Evolutionary conservation across 345 rosid species (phyloP), one percentile per base, ranked within the genome.

Genomic region (Pistacia integerrima): DNA sequence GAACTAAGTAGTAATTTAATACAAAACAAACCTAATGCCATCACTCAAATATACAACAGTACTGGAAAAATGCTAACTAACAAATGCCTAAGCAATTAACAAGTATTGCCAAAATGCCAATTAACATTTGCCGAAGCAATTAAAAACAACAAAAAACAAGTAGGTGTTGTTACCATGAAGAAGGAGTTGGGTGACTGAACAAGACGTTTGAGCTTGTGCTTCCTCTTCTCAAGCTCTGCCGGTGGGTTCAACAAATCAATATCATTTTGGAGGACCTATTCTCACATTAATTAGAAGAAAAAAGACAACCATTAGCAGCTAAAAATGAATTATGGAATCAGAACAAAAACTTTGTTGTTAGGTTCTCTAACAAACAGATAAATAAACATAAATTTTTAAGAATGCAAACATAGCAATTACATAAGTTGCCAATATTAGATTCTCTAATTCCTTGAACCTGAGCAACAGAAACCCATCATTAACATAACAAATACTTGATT

Each of bases 171-270:
- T 87, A 91, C 92, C 92, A 89, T 88, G 87, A 91, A 91, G 70
- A 88, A 91, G 8, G 93, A 91, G 68, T 91, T 89, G 2, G 95
- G 92, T 0, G 96, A 85, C 56, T 85, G 93, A 59, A 91, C 96
- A 12, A 91, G 89, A 68, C 90, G 96, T 85, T 91, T 91, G 84
- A 89, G 93, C 86, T 91, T 91, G 83, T 91, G 96, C 85, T 91
- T 91, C 85, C 81, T 88, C 90, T 91, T 91, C 88, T 91, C 96
- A 44, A 89, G 87, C 87, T 88, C 92, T 16, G 83, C 91, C 3
- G 93, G 96, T 25, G 93, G 96, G 78, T 91, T 88, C 74, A 89
- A 85, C 81, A 87, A 82, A 79, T 91, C 93, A 63, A 91, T 79
- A 74, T 91, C 93, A 78, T 91, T 91, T 70, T 89, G 92, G 56